Percentiles rank a stretch among this genome's conserved stretches.
Evolutionary conservation across 306 rosid species (phyloP).

Genomic region (Potentilla sterilis): DNA sequence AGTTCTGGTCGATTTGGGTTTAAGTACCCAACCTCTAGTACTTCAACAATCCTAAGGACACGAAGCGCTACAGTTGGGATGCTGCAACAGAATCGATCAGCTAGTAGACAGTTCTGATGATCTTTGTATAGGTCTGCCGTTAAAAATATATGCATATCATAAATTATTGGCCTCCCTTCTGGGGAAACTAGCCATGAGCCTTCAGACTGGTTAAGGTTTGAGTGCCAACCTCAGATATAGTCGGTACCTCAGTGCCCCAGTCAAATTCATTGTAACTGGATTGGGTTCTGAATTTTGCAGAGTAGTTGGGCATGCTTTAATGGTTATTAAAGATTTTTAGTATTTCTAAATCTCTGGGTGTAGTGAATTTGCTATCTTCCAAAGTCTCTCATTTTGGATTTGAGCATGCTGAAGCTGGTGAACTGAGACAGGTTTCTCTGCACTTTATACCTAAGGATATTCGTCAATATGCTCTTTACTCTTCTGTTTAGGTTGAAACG

Average conservation of each 20-base stretch:
- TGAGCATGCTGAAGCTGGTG: no score
- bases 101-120: constrained; percentile 25
- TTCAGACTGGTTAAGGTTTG: neutral
- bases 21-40: constrained; percentile 35
- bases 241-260: constrained; percentile 42
- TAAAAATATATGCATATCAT: constrained; percentile 5
- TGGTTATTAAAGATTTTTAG: constrained; percentile 23
- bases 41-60: constrained; percentile 55
- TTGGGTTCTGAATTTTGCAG: constrained; percentile 72
- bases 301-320: constrained; percentile 17
- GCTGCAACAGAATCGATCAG: constrained; percentile 51
- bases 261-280: constrained; percentile 36
- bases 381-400: no score
- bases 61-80: constrained; percentile 62
- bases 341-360: neutral
- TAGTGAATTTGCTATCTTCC: neutral
- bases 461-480: no score
- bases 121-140: constrained; percentile 15
- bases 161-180: constrained; percentile 20
- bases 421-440: no score
- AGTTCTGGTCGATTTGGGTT: constrained; percentile 58
- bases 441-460: no score
- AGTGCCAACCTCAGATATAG: constrained; percentile 26
- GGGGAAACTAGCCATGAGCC: constrained; percentile 17
- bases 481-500: no score